These are phyloP conservation scores for Cystobasidiopsis lactophilus DNA, from an alignment of 768 basidiomycete genomes.

Conservation along the genomic window DNA sequence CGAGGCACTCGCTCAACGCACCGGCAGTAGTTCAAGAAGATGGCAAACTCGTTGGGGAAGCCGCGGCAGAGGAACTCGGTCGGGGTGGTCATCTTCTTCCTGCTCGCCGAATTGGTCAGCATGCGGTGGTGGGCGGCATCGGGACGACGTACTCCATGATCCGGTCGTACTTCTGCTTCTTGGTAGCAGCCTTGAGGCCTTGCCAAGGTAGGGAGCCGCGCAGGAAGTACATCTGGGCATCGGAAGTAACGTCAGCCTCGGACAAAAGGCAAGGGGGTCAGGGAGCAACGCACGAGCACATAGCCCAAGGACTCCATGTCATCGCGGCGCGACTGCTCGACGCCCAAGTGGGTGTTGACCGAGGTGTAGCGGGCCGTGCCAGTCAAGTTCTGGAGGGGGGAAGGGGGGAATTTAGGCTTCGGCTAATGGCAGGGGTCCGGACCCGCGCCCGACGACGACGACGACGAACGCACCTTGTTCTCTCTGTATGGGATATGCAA, in stretches of 20 bases:
- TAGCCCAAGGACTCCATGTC: conserved; percentile 97
- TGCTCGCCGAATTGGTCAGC: no score
- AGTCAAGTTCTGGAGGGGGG: conserved; percentile 93
- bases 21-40: conserved; percentile 97
- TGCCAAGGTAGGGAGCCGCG: conserved; percentile 97
- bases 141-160: no score
- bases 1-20: no score
- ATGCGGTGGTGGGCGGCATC: no score
- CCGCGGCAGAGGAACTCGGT: conserved; percentile 92
- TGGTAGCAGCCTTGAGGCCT: conserved; percentile 96
- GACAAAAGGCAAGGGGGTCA: no score
- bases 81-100: conserved; percentile 98
- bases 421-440: no score
- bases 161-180: conserved; percentile 99
- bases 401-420: no score
- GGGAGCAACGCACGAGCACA: no score
- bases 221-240: conserved; percentile 99
- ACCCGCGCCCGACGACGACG: no score
- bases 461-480: no score
- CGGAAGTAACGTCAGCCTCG: no score
- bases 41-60: conserved; percentile 99
- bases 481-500: conserved; percentile 98
- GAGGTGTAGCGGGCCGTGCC: conserved; percentile 98
- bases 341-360: conserved; percentile 96
- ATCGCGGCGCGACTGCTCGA: conserved; percentile 89